A percentile compares a stretch with the other conserved stretches of the same genome.
Conservation (phyloP, 495 filamentous ascomycete genomes). For the Schizothecium vesticola region DNA sequence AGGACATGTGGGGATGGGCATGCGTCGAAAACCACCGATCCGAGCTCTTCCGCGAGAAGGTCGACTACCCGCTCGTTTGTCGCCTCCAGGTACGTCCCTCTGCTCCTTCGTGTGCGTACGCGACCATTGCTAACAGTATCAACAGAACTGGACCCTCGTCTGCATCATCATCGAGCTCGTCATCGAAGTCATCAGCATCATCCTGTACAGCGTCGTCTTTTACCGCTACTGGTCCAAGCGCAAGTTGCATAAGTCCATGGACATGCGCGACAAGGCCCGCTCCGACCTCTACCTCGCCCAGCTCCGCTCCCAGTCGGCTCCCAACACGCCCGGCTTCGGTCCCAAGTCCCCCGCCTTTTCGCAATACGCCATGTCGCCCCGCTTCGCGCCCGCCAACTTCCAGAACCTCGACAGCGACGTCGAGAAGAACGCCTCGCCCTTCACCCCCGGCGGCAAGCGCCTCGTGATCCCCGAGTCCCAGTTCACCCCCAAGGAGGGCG, state of each 20-base stretch:
- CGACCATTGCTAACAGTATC: constrained; percentile 16
- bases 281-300: constrained; percentile 95
- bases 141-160: constrained; percentile 87
- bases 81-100: constrained; percentile 71
- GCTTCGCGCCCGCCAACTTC: constrained; percentile 49
- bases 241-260: constrained; percentile 91
- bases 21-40: constrained; percentile 82
- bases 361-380: constrained; percentile 47
- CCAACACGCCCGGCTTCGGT: constrained; percentile 86
- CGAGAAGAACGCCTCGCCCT: constrained; percentile 40
- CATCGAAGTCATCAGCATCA: constrained; percentile 84
- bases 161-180: constrained; percentile 97
- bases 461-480: constrained; percentile 41
- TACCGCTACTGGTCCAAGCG: constrained; percentile 96
- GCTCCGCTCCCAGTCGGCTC: constrained; percentile 83
- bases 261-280: constrained; percentile 86
- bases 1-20: constrained; percentile 96
- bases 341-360: constrained; percentile 55
- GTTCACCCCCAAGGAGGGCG: constrained; percentile 36
- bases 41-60: constrained; percentile 65
- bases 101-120: background rate
- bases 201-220: constrained; percentile 89
- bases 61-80: constrained; percentile 91
- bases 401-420: constrained; percentile 40
- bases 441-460: constrained; percentile 40